These are phyloP conservation scores for Monosporascus sp. DNA, from an alignment of 2,329 filamentous ascomycete genomes.

Conservation along the genomic window DNA sequence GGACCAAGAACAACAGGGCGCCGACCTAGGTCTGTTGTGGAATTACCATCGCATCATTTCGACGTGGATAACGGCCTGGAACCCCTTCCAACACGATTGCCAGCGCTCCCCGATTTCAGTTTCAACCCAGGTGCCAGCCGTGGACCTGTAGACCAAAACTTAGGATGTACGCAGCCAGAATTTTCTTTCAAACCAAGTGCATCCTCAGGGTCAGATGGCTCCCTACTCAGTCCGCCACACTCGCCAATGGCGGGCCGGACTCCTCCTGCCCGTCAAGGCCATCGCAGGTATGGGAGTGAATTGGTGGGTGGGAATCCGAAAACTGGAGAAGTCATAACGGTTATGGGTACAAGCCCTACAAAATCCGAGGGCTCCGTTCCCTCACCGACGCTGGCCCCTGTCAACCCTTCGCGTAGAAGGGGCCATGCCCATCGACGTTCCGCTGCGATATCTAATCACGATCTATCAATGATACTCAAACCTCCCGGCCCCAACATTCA, in stretches of 20 bases:
- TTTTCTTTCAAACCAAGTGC: constrained; percentile 54
- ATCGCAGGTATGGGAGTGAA: constrained; percentile 78
- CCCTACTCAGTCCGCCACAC: constrained; percentile 49
- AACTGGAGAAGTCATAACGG: constrained; percentile 51
- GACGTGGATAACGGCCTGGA: constrained; percentile 13
- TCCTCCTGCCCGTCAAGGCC: constrained; percentile 61
- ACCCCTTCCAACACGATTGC: constrained; percentile 14
- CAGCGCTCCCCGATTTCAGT: constrained; percentile 27
- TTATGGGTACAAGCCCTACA: constrained; percentile 66
- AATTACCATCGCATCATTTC: constrained; percentile 21
- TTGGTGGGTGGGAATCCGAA: constrained; percentile 73
- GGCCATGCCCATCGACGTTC: constrained; percentile 80
- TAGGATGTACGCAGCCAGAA: constrained; percentile 41
- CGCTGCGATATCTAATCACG: constrained; percentile 76
- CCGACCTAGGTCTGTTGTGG: constrained; percentile 50
- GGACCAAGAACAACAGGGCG: constrained; percentile 44
- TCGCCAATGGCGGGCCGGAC: constrained; percentile 35
- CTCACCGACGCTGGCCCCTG: constrained; percentile 50
- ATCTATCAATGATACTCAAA: constrained; percentile 66
- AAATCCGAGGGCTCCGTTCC: constrained; percentile 56
- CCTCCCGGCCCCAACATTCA: constrained; percentile 48
- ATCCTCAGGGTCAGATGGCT: constrained; percentile 14
- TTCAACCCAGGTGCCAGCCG: constrained; percentile 29
- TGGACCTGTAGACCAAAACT: constrained; percentile 23
- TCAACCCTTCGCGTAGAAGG: constrained; percentile 49